Evolutionary conservation across 352 stramenopile genomes (phyloP), one percentile per base, ranked within the genome.

Genomic region (Phytophthora kernoviae): DNA sequence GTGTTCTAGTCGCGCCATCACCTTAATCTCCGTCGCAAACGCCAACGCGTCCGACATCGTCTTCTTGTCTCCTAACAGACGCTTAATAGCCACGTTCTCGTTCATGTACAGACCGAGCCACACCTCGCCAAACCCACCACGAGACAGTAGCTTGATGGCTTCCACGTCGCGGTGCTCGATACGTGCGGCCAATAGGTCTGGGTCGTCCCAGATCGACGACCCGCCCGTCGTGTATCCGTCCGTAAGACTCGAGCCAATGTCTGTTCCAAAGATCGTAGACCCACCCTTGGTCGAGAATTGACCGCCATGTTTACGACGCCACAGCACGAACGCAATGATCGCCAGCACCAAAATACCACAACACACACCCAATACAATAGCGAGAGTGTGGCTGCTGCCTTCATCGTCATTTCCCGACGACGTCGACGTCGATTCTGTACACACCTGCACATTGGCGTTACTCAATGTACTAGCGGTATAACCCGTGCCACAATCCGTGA

Each of bases 141-240:
- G 79, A 15, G 79, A 81, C n/a, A 89, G 59, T 22, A 84, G 36
- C 59, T 87, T 88, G 24, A 88, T 58, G 1, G 68, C 62, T 37
- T 84, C 65, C 26, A 91, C 65, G 33, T 88, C 70, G 8, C 57
- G 59, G 55, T 81, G 71, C 20, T 89, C 71, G 27, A 91, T 76
- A 34, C 82, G 82, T 6, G 81, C 75, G 7, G 75, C 76, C 32
- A 90, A 46, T 4, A 91, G 58, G 37, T 90, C 77, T 5, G 75
- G 72, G 27, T 91, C 82, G 40, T 84, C 73, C 79, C 80, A 88
- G 55, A 91, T 86, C 5, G 79, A 81, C n/a, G 79, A 81, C 10
- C 67, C 68, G 27, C 63, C 67, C 17, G 67, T 80, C 22, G 72
- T 77, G 20, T 74, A 68, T 9, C 63, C 62, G 4, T 40, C 60